Evolutionary conservation across 148 eudicot genomes (phyloP).

Genomic region (Spergularia bocconei): DNA sequence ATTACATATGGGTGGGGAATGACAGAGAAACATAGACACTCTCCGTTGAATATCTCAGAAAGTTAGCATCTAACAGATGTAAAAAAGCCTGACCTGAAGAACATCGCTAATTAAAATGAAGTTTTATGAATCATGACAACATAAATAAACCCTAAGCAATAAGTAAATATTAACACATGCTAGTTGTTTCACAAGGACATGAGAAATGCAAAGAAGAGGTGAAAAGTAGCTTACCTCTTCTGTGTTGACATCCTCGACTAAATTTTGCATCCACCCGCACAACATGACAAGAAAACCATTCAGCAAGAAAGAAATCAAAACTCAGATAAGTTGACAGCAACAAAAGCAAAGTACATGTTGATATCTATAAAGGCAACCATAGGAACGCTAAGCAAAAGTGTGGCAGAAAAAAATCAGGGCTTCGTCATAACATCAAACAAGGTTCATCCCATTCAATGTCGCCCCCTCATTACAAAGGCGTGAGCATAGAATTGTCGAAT

Average conservation of each 20-base stretch:
- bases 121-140: neutral
- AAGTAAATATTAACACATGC: neutral
- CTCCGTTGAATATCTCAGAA: neutral
- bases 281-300: constrained; percentile 24
- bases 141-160: neutral
- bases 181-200: constrained; percentile 5
- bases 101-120: neutral
- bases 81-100: neutral
- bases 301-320: constrained; percentile 12
- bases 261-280: constrained; percentile 30
- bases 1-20: neutral
- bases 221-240: constrained; percentile 51
- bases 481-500: neutral
- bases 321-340: constrained; percentile 11
- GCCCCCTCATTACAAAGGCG: neutral
- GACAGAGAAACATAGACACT: neutral
- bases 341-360: neutral
- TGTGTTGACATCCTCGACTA: constrained; percentile 82
- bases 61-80: neutral
- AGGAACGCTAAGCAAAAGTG: neutral
- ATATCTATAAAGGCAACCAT: neutral
- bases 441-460: neutral
- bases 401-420: neutral
- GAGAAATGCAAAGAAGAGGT: neutral
- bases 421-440: neutral